Percentiles rank a stretch among this genome's conserved stretches.
These are phyloP conservation scores for Wallacemonas sp. DNA, from an alignment of 208 protist species.

Conservation along the genomic window DNA sequence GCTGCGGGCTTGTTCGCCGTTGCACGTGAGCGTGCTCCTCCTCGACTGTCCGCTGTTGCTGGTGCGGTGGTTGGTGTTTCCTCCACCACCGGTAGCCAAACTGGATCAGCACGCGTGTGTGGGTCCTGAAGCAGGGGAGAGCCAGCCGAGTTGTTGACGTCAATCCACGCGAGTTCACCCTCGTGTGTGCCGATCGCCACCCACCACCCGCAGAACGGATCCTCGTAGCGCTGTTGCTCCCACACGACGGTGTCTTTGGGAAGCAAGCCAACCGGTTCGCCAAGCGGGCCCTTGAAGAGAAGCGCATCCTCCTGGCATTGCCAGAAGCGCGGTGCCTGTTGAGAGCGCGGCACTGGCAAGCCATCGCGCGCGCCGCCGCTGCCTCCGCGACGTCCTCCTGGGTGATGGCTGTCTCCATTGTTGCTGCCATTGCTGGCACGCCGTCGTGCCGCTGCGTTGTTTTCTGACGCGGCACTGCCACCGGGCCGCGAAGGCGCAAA, in stretches of 20 bases:
- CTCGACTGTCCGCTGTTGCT: background rate
- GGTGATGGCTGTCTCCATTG: no score
- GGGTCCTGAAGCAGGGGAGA: background rate
- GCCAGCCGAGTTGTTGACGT: slow-evolving; percentile 1
- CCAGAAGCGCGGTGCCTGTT: slow-evolving; percentile 54
- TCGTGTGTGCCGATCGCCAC: slow-evolving; percentile 45
- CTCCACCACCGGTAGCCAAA: slow-evolving; percentile 3
- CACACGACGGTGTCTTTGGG: slow-evolving; percentile 47
- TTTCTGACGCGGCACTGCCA: no score
- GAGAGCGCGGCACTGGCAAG: background rate
- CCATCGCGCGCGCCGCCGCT: background rate
- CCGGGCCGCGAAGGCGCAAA: background rate
- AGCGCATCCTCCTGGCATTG: slow-evolving; percentile 31
- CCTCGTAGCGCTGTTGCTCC: slow-evolving; percentile 54
- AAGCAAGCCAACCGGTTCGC: slow-evolving; percentile 52
- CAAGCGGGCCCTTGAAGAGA: slow-evolving; percentile 68
- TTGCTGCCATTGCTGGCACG: no score
- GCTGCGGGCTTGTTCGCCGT: background rate
- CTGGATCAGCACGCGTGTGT: background rate
- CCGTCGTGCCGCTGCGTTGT: no score
- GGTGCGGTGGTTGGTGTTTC: background rate
- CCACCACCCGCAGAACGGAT: slow-evolving; percentile 78
- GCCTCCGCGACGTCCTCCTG: background rate
- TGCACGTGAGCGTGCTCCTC: background rate
- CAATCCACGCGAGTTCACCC: slow-evolving; percentile 47